Base-by-base conservation (phyloP, 805 yeast species). In the Ogataea pignaliae region DNA sequence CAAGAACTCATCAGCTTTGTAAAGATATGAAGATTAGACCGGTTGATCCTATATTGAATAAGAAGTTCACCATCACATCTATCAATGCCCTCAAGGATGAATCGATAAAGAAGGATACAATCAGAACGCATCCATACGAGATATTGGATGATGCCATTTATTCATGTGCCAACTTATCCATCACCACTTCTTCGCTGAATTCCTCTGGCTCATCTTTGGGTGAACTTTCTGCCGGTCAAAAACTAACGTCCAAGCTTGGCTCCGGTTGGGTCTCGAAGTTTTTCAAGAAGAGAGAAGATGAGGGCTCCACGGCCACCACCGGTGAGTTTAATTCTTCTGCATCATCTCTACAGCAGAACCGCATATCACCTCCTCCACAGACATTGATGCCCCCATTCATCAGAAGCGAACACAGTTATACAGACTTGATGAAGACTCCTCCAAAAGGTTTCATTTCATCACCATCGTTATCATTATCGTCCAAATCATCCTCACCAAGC, bases 121-220 rank as follows among this genome's bases (percentile, higher is more conserved):
- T 75, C 33, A 75, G 76, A 50, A 71, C 78, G 1, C 82, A 78
- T 57, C 75, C 85, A 0, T 82, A 71, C 58, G 88, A 82, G 50
- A 71, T 82, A 2, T 71, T 81, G 40, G 88, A 82, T 59, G 88
- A 82, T 53, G 81, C 85, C 1, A 71, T 79, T 29, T 81, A 81
- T 58, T 69, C 66, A 7, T 57, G 63, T 41, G 52, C 58, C 8
- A 53, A 43, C 37, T 39, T 49, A 30, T 41, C 56, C 2, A 39
- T 44, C 21, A 15, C 37, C 13, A 30, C 46, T 3, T 36, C 52
- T 18, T 37, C 50, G 8, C 43, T 37, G 10, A 46, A 41, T 28
- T 34, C 50, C 2, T 42, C 56, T 3, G 26, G 36, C 15, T 35
- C 34, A 29, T 50, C 56, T 10, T 18, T 37, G 15, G 14, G 44